Conservation (phyloP, 2,329 filamentous ascomycete genomes). For the Raffaelea arxii region DNA sequence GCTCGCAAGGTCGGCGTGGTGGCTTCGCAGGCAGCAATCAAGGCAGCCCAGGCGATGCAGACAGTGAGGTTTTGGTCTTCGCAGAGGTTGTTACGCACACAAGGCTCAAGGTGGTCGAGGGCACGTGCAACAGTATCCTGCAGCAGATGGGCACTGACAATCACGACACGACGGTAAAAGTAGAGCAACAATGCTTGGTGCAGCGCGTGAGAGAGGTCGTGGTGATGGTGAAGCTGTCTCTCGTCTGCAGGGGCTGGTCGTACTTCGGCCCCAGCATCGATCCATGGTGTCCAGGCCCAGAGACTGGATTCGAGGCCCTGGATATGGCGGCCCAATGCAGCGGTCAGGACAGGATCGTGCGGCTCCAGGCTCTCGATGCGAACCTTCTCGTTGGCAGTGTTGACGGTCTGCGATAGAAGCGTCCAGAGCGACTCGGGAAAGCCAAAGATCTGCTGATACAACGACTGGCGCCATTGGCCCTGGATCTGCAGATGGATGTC, state of each 20-base stretch:
- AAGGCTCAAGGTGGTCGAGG: neutral
- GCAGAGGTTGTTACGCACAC: neutral
- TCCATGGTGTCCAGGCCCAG: neutral
- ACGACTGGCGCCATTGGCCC: neutral
- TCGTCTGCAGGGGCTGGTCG: too few species aligned
- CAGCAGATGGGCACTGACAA: neutral
- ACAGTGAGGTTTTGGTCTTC: neutral
- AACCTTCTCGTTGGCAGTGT: neutral
- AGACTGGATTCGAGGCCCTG: neutral
- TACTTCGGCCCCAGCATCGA: too few species aligned
- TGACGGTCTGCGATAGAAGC: neutral
- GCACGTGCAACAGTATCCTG: neutral
- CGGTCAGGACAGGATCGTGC: neutral
- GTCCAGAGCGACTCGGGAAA: neutral
- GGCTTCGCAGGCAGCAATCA: neutral
- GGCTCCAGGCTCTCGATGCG: neutral
- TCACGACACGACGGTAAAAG: neutral
- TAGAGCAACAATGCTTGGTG: neutral
- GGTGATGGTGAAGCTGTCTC: neutral
- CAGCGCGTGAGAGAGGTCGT: neutral
- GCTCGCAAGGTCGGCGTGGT: neutral
- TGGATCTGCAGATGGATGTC: neutral
- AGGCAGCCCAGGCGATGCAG: neutral
- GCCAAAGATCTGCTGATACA: neutral
- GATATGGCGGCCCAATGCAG: too few species aligned